Conservation (phyloP, 768 basidiomycete species). For the Tulasnella sp. region DNA sequence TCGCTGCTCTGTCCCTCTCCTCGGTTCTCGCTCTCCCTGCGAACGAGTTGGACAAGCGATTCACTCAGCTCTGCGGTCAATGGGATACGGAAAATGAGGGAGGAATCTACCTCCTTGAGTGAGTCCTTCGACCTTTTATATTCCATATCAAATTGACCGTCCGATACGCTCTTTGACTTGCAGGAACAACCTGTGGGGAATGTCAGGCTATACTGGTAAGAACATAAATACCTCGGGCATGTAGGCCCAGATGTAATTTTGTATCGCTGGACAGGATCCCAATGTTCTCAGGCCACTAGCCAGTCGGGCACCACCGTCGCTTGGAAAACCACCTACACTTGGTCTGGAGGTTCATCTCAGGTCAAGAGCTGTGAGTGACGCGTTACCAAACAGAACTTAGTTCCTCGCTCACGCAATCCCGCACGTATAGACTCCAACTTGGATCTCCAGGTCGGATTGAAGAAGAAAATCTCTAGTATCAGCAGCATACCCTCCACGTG, state of each 20-base stretch:
- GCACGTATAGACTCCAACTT: neutral
- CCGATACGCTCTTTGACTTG: neutral
- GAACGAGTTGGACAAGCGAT: neutral
- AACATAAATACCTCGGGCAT: neutral
- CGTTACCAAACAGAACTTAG: neutral
- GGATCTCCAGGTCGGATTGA: slow-evolving; percentile 10
- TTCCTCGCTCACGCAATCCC: neutral
- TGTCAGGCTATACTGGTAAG: slow-evolving; percentile 5
- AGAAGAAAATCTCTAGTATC: neutral
- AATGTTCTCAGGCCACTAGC: neutral
- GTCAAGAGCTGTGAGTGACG: slow-evolving; percentile 9
- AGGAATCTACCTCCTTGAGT: slow-evolving; percentile 4
- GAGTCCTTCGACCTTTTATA: neutral
- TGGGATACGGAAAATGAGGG: slow-evolving; percentile 9
- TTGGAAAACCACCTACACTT: slow-evolving; percentile 12
- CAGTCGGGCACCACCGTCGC: neutral
- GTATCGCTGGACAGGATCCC: neutral
- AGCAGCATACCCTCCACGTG: slow-evolving; percentile 2
- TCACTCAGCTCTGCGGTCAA: slow-evolving; percentile 9
- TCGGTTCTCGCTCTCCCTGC: neutral
- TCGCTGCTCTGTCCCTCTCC: neutral
- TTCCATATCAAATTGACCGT: neutral
- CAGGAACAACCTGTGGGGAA: slow-evolving; percentile 1
- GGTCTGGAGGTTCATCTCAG: slow-evolving; percentile 11
- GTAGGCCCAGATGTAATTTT: neutral